phyloP scores from a whole-genome alignment of 192 early-diverging fungal genomes.

The Umbelopsis sp. region DNA sequence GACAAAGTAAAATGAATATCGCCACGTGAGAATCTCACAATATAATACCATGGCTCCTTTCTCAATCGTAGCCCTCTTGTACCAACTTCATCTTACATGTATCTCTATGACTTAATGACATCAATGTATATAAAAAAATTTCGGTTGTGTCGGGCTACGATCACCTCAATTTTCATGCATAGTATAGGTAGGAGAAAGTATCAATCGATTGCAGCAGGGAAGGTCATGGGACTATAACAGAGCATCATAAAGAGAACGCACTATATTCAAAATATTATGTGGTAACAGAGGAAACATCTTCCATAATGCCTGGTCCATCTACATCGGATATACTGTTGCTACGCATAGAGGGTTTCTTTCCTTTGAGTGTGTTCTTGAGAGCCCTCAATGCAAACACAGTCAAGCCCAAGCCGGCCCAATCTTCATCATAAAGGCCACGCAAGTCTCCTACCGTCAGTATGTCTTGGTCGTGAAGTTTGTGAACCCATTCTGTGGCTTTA shows the following conservation, averaged over 20 bases:
- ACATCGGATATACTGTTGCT: conserved; percentile 16
- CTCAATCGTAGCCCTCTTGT: not conserved
- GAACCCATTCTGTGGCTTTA: conserved; percentile 74
- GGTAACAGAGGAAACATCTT: not conserved
- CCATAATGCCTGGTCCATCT: not conserved
- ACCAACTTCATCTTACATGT: not conserved
- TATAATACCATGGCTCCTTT: not conserved
- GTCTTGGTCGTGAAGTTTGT: conserved; percentile 70
- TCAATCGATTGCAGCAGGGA: too few species aligned
- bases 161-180: too few species aligned
- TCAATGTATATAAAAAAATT: too few species aligned
- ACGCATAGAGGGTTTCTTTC: conserved; percentile 29
- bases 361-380: conserved; percentile 51
- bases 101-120: too few species aligned
- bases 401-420: conserved; percentile 66
- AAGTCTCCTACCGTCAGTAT: conserved; percentile 80
- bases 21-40: not conserved
- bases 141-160: too few species aligned
- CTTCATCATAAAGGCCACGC: conserved; percentile 70
- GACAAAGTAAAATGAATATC: conserved; percentile 3
- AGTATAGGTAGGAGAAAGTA: too few species aligned
- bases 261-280: not conserved
- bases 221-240: too few species aligned
- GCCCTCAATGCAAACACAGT: conserved; percentile 60
- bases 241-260: too few species aligned